These are phyloP conservation scores for Aspergillus versicolor DNA, from an alignment of 2,329 filamentous ascomycete species.

Conservation along the genomic window DNA sequence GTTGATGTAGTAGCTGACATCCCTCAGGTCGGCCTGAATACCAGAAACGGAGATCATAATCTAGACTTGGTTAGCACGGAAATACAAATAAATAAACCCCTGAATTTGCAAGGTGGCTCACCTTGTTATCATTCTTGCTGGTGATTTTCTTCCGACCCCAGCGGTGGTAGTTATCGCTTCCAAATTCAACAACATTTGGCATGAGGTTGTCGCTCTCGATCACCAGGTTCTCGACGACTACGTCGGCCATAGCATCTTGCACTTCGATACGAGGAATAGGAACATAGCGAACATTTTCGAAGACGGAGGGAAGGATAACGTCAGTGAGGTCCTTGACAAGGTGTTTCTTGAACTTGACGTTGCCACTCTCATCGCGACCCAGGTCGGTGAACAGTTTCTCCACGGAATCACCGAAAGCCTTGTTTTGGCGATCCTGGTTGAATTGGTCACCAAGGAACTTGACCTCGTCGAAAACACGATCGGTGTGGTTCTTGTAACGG, in stretches of 20 bases:
- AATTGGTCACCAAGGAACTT: constrained; percentile 90
- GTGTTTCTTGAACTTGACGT: constrained; percentile 87
- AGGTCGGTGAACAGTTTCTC: constrained; percentile 86
- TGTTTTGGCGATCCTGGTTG: constrained; percentile 83
- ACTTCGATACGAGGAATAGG: constrained; percentile 94
- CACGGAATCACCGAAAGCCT: constrained; percentile 70
- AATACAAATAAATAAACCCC: background rate
- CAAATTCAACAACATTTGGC: constrained; percentile 85
- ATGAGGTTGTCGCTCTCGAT: constrained; percentile 96
- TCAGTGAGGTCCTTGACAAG: constrained; percentile 84
- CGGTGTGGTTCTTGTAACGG: constrained; percentile 81
- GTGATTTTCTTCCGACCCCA: constrained; percentile 87
- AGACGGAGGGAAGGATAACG: constrained; percentile 77
- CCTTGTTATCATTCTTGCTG: constrained; percentile 78
- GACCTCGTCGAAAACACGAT: constrained; percentile 82
- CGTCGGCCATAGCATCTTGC: constrained; percentile 78
- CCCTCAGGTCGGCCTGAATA: constrained; percentile 86
- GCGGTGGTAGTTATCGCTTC: constrained; percentile 90
- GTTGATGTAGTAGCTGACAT: constrained; percentile 93
- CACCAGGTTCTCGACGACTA: constrained; percentile 89
- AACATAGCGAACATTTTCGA: constrained; percentile 85
- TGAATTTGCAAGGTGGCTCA: constrained; percentile 1
- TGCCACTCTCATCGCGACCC: constrained; percentile 82
- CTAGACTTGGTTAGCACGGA: constrained; percentile 10
- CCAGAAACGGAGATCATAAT: constrained; percentile 83